Evolutionary conservation across 2,329 filamentous ascomycete genomes (phyloP), one percentile per base, ranked within the genome.

Genomic region (Pyrenophora seminiperda): DNA sequence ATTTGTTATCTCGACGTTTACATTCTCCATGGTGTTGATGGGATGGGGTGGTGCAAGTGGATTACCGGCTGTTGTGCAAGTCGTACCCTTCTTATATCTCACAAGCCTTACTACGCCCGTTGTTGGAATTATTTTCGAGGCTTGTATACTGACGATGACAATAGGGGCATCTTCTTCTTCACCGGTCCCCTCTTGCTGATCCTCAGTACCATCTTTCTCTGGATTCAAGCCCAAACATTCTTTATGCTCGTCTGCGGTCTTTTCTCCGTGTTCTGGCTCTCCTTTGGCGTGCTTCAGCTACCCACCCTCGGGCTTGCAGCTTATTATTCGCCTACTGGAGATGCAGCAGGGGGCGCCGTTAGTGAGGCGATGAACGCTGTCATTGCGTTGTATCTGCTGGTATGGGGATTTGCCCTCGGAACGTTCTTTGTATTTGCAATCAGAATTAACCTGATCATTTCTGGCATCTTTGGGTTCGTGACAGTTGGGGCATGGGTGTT

Each of bases 401-500:
- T 81, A 3, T 82, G 79, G 79, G 79, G 79, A 0, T 81, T 81
- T 33, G 79, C 77, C 7, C 64, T 82, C 13, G 74, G 78, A 20
- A 81, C 79, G 0, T 81, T 79, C 48, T 80, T 77, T 61, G 64
- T 81, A 38, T 81, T 82, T 53, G 78, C 79, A 0, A 66, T 79
- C 14, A 76, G 77, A 62, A 81, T 80, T 40, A 82, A 82, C 57
- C 55, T 67, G 2, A 75, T 81, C 1, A 81, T 82, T 50, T 76
- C 78, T 0, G 45, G 69, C 1, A 81, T 82, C 43, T 81, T 82
- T 47, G 62, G 76, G 3, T 71, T 79, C 17, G 78, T 79, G 11
- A 78, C 75, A 14, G 60, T 73, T 0, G 78, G 73, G 1, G 68
- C 68, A 13, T 82, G 77, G 72, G 63, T 79, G 3, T 63, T 82